Base-by-base conservation (phyloP, 345 rosid species). In the Eutrema yunnanense region DNA sequence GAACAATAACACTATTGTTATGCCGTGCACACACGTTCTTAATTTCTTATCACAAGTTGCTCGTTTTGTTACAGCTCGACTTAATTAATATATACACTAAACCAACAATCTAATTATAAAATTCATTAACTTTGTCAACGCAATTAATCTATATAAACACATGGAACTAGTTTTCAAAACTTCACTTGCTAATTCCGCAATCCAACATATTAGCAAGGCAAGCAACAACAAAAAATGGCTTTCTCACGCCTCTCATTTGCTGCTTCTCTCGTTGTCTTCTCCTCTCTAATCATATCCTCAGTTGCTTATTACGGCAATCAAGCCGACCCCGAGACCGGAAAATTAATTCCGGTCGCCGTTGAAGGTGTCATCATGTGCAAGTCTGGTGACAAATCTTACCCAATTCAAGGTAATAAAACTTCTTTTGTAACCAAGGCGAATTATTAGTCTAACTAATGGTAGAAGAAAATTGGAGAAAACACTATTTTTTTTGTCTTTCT, bases 361-460 rank as follows among this genome's bases (percentile, higher is more conserved):
- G 81, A 83, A 80, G 92, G 96, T 2, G 65, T 83, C 61, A 79
- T 83, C 65, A 80, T 83, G 76, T 89, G 96, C 65, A 83, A 67
- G 80, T 65, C 83, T 14, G 85, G 81, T 61, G 48, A 50, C 65
- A 78, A 81, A 46, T 30, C 70, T 37, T 56, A 75, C 75, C 96
- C 90, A 13, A 75, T 87, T 61, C 32, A 78, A 85, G 89, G 96
- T 89, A 79, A 42, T 34, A 3, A 63, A 54, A 64, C 32, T 66
- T 32, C 37, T 41, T 49, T 53, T 19, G 42, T 22, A 51, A 14
- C 63, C 64, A 44, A 34, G 10, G 63, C 9, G 26, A 33, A 16
- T 32, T 13, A 16, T 32, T 13, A n/a, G 30, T 67, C 40, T 41
- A 40, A 1, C 30, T 41, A 40, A 1, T 36, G 12, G 19, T 12